phyloP scores from a whole-genome alignment of 2,329 filamentous ascomycete genomes.

The Rhynchosporium agropyri region DNA sequence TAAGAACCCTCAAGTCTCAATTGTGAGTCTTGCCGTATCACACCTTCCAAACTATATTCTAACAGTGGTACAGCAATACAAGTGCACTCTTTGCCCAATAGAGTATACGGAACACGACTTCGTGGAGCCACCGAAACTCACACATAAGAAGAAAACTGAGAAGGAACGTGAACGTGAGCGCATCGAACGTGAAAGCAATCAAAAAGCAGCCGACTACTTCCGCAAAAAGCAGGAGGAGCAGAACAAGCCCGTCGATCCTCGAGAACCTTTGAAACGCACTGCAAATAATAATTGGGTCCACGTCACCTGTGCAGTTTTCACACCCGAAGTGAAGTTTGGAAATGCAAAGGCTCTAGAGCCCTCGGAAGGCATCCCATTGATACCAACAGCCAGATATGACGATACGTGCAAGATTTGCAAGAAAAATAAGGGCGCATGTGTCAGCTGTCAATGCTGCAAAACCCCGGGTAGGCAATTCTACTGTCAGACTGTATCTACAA shows the following conservation, averaged over 20 bases:
- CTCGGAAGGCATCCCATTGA: slow-evolving; percentile 86
- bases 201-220: slow-evolving; percentile 79
- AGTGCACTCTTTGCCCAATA: slow-evolving; percentile 89
- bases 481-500: background rate
- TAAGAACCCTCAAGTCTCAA: slow-evolving; percentile 88
- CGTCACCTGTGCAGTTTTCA: slow-evolving; percentile 89
- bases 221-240: slow-evolving; percentile 79
- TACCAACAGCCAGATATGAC: slow-evolving; percentile 72
- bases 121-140: slow-evolving; percentile 77
- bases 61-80: slow-evolving; percentile 65
- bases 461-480: slow-evolving; percentile 43
- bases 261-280: slow-evolving; percentile 90
- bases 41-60: slow-evolving; percentile 28
- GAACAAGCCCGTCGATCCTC: slow-evolving; percentile 79
- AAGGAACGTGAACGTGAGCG: slow-evolving; percentile 89
- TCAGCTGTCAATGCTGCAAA: slow-evolving; percentile 77
- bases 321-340: slow-evolving; percentile 89
- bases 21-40: slow-evolving; percentile 57
- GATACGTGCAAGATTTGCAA: slow-evolving; percentile 86
- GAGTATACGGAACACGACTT: slow-evolving; percentile 81
- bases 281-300: slow-evolving; percentile 99
- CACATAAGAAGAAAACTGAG: slow-evolving; percentile 87
- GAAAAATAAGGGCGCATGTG: slow-evolving; percentile 72
- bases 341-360: slow-evolving; percentile 80
- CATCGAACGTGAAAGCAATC: slow-evolving; percentile 79